Evolutionary conservation across 225 moss, liverwort and hornwort species (phyloP), one percentile per base, ranked within the genome.

Genomic region (Ulota crispa): DNA sequence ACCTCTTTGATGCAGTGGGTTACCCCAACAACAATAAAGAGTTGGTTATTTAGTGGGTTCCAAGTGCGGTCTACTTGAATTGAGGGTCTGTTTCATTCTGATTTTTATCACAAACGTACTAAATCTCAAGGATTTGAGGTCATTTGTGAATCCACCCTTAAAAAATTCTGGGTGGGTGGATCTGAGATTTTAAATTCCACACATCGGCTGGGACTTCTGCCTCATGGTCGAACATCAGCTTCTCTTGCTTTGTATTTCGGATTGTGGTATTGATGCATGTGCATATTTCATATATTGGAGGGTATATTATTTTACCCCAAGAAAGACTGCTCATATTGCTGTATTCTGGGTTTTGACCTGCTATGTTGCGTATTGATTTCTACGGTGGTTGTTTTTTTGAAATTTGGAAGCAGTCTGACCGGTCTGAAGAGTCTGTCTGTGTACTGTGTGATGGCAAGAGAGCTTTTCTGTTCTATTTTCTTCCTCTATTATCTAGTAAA

Each of bases 341-440:
- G 55, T 41, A 52, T 77, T 72, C 34, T 67, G 28, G 80, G 55
- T 81, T 32, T 76, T 41, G 68, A 62, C 66, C 62, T 78, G 56
- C 63, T 68, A n/a, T 69, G 37, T 68, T 77, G 30, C 81, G 21
- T 30, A 57, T 61, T 73, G 37, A 20, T 56, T 64, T 73, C 53
- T 54, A 62, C 20, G 41, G n/a, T 20, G 24, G 62, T 82, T 72
- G 21, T 76, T 76, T 84, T 27, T 45, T 9, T 73, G 68, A 27
- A 73, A 61, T 68, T 73, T 67, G 54, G 68, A 66, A 68, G 23
- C 42, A 63, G 73, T 66, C 73, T 56, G 73, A 77, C 62, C 9
- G 28, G 36, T 63, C 31, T 68, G 45, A 61, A 62, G 30, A 23
- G 76, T 76, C 70, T 81, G 77, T 16, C 73, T 69, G 68, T 56